Base-by-base conservation (phyloP, 352 stramenopile species). In the Globisporangium spinosum region DNA sequence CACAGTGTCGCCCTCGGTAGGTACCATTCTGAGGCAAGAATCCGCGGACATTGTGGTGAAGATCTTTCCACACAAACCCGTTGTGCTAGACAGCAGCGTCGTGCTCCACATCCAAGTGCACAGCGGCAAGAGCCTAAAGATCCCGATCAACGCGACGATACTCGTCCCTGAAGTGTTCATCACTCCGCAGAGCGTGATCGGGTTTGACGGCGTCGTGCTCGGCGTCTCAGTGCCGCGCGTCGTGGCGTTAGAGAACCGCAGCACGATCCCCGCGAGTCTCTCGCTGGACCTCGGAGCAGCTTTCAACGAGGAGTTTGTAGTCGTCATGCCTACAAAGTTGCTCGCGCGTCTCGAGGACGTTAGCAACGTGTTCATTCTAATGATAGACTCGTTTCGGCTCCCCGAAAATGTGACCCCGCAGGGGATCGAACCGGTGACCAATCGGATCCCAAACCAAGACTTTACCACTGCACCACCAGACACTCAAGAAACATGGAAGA, bases 201-300 rank as follows among this genome's bases (percentile, higher is more conserved):
- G 89, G n/a, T 98, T 97, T 68, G 90, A 83, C 22, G 78, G 87
- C 25, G 83, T 97, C 6, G 83, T 94, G 8, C 69, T 97, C 10
- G 93, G 91, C 4, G 86, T 90, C 2, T 84, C 77, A 0, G 79
- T 91, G 0, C 80, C 81, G 6, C 77, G 78, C 0, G 64, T 84
- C 0, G 49, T 98, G 1, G 83, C 85, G 0, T 45, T 98, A 1
- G 77, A 85, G 34, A 98, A 98, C 67, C 74, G 78, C 34, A 91
- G 84, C 25, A 68, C 69, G 10, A 97, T 98, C n/a, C 22, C 86
- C 0, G 89, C 93, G 0, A 83, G 74, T 20, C 72, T 98, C 4
- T n/a, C 86, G 0, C 70, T 98, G 1, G 87, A 98, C 64, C 68
- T 98, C 9, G 65, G 53, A 3, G 76, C 72, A 0, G 29, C 67